Percentiles rank a stretch among this genome's conserved stretches.
phyloP scores from a whole-genome alignment of 805 yeast genomes.

The baker's yeast (Saccharomyces cerevisiae) region DNA sequence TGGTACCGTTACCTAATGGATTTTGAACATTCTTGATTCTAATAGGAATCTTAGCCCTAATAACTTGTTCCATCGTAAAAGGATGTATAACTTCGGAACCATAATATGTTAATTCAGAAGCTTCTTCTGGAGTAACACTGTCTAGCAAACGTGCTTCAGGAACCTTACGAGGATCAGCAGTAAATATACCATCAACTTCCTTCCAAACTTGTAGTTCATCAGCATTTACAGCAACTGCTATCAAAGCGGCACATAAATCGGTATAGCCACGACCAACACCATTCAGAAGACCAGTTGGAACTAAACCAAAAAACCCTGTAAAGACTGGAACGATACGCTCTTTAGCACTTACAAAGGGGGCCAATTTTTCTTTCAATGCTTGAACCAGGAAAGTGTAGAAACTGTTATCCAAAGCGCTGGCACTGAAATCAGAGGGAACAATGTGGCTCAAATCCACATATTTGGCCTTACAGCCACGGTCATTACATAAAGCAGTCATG shows the following conservation, averaged over 20 bases:
- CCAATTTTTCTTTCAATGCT: constrained; percentile 43
- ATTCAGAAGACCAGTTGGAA: constrained; percentile 91
- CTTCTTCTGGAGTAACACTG: constrained; percentile 96
- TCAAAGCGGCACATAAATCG: constrained; percentile 92
- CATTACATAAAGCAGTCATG: constrained; percentile 79
- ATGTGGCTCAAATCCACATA: constrained; percentile 74
- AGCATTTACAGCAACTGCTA: constrained; percentile 87
- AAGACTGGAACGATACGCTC: constrained; percentile 66
- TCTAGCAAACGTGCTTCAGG: constrained; percentile 76
- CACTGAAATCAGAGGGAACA: constrained; percentile 51
- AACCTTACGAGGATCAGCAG: constrained; percentile 96
- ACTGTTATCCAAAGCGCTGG: constrained; percentile 53
- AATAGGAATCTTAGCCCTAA: constrained; percentile 90
- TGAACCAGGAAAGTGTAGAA: constrained; percentile 53
- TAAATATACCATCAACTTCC: constrained; percentile 97
- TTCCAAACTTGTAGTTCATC: constrained; percentile 97
- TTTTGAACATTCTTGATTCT: constrained; percentile 93
- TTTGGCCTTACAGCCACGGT: constrained; percentile 66
- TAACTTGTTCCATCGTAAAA: constrained; percentile 98
- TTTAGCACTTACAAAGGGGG: constrained; percentile 32
- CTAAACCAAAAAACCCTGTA: constrained; percentile 90
- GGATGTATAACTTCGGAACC: constrained; percentile 98
- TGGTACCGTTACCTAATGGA: constrained; percentile 87
- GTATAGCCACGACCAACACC: constrained; percentile 98
- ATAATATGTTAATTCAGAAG: constrained; percentile 94